Evolutionary conservation across 2,329 filamentous ascomycete genomes (phyloP), one percentile per base, ranked within the genome.

Genomic region (Ustilaginoidea virens): DNA sequence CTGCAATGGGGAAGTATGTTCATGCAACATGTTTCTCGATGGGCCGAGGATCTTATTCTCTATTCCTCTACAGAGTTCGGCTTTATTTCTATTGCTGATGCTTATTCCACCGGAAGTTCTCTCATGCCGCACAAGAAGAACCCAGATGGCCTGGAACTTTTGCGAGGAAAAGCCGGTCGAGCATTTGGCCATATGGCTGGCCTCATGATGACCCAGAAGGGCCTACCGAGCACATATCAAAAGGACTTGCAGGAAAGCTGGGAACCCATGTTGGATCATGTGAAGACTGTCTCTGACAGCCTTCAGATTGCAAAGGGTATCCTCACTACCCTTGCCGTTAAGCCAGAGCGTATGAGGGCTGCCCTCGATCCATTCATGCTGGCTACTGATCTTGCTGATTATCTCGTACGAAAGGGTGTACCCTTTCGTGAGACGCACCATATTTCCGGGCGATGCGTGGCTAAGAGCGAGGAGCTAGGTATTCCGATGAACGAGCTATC

Each of bases 171-270:
- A 10, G 17, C 27, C 9, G 81, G 80, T 2, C 66, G 78, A 40
- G 67, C 74, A 4, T 87, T 92, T 45, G 83, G 82, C 16, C 76
- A 83, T 39, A 80, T 87, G 72, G 69, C 78, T 5, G 81, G 80
- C 21, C 56, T 90, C 38, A 47, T 82, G 67, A 75, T 74, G 58
- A 80, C 74, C 21, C 63, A 59, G 31, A 68, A 69, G 50, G 78
- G 78, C 32, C 68, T 90, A 17, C 80, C 81, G 2, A 79, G 69
- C 24, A 83, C 79, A 3, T 92, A 92, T 62, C 87, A 92, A 62
- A 92, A 92, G 56, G 82, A 92, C 51, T 56, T 92, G n/a, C 82
- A 93, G 55, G 83, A 92, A 56, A 77, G 72, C 33, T 75, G 81
- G 36, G 79, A 92, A 61, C 77, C 79, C n/a, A 72, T 92, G 56